Evolutionary conservation across 2,329 filamentous ascomycete genomes (phyloP).

Genomic region (Hymenoscyphus repandus): DNA sequence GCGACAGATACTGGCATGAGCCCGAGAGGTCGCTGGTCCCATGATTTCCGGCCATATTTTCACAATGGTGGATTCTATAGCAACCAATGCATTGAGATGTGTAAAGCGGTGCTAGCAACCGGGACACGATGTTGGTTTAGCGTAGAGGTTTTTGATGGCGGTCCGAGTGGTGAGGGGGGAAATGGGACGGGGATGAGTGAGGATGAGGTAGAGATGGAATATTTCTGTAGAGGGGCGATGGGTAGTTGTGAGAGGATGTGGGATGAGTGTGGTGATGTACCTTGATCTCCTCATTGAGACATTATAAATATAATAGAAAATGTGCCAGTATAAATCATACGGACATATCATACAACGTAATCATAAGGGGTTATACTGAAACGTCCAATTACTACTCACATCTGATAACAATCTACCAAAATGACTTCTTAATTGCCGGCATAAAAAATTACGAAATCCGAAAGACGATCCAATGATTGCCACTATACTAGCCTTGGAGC

Average conservation of each 20-base stretch:
- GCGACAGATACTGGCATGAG: slow-evolving; percentile 40
- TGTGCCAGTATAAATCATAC: too few relatives aligned
- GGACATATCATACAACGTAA: too few relatives aligned
- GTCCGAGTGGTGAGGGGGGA: slow-evolving; percentile 44
- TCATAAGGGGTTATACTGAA: too few relatives aligned
- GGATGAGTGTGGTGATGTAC: slow-evolving; percentile 13
- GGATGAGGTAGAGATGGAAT: slow-evolving; percentile 38
- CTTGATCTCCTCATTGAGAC: too few relatives aligned
- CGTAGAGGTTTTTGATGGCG: slow-evolving; percentile 65
- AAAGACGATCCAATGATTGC: too few relatives aligned
- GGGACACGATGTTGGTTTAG: slow-evolving; percentile 62
- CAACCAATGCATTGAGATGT: slow-evolving; percentile 46
- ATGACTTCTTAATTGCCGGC: too few relatives aligned
- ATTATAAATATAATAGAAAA: too few relatives aligned
- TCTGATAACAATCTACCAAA: too few relatives aligned
- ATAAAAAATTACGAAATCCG: too few relatives aligned
- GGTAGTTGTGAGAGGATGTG: slow-evolving; percentile 34
- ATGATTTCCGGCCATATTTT: slow-evolving; percentile 63
- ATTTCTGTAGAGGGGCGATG: slow-evolving; percentile 48
- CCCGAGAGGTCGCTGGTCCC: slow-evolving; percentile 64
- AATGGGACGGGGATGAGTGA: background rate
- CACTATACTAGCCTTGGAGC: background rate
- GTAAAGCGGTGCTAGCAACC: slow-evolving; percentile 60
- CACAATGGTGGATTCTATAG: slow-evolving; percentile 68
- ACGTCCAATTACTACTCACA: too few relatives aligned